A percentile compares a stretch with the other conserved stretches of the same genome.
Conservation (phyloP, 2,329 filamentous ascomycete genomes). For the Trichoderma sp. region DNA sequence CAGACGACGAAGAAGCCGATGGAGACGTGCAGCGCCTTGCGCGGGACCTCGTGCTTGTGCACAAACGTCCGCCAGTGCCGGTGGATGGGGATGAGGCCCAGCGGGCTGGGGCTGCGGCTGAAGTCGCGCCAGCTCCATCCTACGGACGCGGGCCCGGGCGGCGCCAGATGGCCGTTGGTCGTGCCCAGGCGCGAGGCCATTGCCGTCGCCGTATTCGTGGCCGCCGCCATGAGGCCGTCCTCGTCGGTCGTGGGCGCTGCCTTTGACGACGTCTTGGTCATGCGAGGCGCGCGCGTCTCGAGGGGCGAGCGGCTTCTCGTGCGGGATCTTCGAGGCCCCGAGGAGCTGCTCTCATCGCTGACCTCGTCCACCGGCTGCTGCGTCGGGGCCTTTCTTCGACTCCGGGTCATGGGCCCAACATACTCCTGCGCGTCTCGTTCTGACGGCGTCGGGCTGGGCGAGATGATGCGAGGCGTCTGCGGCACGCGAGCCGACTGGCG, state of each 20-base stretch:
- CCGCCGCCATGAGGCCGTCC: constrained; percentile 34
- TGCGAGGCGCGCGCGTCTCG: constrained; percentile 52
- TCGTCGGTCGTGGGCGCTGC: constrained; percentile 37
- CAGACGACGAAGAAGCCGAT: constrained; percentile 93
- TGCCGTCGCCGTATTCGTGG: constrained; percentile 39
- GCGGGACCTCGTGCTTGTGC: constrained; percentile 94
- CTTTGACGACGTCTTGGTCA: constrained; percentile 55
- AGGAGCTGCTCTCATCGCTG: constrained; percentile 48
- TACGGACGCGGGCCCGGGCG: constrained; percentile 61
- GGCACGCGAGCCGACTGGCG: constrained; percentile 61
- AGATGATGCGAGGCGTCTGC: constrained; percentile 82
- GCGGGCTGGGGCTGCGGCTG: constrained; percentile 86
- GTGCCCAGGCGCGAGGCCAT: constrained; percentile 34
- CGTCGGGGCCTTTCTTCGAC: constrained; percentile 62
- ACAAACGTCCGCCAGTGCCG: constrained; percentile 88
- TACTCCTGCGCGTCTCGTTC: constrained; percentile 49
- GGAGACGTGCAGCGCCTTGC: constrained; percentile 90
- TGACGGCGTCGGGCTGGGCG: constrained; percentile 72
- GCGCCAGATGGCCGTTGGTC: constrained; percentile 69
- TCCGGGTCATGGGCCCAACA: constrained; percentile 75
- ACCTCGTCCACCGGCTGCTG: constrained; percentile 64
- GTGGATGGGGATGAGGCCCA: constrained; percentile 94
- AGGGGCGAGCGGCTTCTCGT: constrained; percentile 72
- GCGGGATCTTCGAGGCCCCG: constrained; percentile 63
- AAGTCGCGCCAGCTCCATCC: constrained; percentile 84